A percentile compares a stretch with the other conserved stretches of the same genome.
Evolutionary conservation across 2,329 filamentous ascomycete species (phyloP).

Genomic region (Colletotrichum agaves): DNA sequence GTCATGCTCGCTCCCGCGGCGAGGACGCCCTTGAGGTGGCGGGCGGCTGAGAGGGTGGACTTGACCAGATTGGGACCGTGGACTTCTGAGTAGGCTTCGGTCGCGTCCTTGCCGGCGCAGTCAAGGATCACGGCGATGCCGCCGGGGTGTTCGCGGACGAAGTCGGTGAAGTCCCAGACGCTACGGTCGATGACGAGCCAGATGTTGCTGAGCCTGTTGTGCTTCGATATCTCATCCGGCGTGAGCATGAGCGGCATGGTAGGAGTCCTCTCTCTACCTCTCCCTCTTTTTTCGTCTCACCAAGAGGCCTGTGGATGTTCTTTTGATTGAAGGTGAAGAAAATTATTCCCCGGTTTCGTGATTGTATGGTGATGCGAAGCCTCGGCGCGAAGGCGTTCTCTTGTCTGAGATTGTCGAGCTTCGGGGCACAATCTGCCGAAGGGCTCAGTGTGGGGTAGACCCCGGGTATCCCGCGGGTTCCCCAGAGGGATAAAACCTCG

Average conservation of each 20-base stretch:
- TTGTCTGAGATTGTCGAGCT: conserved; percentile 4
- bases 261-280: neutral
- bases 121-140: conserved; percentile 56
- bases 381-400: conserved; percentile 18
- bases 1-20: conserved; percentile 5
- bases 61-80: conserved; percentile 57
- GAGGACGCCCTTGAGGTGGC: conserved; percentile 61
- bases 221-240: conserved; percentile 55
- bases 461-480: conserved; percentile 10
- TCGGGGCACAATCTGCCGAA: conserved; percentile 34
- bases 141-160: conserved; percentile 58
- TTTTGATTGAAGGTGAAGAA: neutral
- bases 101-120: conserved; percentile 65
- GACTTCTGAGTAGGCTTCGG: conserved; percentile 61
- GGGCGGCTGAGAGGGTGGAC: conserved; percentile 55
- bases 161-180: conserved; percentile 75
- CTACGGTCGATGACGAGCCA: conserved; percentile 75
- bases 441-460: neutral
- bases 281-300: too few species aligned
- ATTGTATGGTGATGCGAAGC: conserved; percentile 7
- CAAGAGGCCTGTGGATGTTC: neutral
- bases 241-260: conserved; percentile 46
- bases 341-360: neutral
- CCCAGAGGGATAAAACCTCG: conserved; percentile 13
- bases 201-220: conserved; percentile 60